Percentiles rank a stretch among this genome's conserved stretches.
Conservation (phyloP, 2,329 filamentous ascomycete genomes). For the Emmonsia crescens region DNA sequence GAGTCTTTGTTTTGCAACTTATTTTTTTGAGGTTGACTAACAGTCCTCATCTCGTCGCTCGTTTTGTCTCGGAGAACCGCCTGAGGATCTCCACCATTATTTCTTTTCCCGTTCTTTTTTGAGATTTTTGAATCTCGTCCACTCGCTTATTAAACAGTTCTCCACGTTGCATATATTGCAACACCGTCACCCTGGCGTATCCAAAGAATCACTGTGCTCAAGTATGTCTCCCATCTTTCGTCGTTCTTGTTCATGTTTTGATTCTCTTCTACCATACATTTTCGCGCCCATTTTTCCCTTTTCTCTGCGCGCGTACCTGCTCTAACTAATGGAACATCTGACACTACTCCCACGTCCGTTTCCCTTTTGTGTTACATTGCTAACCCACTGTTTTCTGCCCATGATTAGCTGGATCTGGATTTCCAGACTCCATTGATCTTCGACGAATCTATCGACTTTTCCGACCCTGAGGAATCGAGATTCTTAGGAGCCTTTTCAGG, state of each 20-base stretch:
- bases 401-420: slow-evolving; percentile 31
- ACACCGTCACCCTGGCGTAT: slow-evolving; percentile 42
- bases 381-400: slow-evolving; percentile 14
- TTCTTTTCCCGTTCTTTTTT: slow-evolving; percentile 21
- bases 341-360: not conserved
- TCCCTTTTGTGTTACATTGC: not conserved
- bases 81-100: slow-evolving; percentile 25
- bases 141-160: slow-evolving; percentile 36
- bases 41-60: slow-evolving; percentile 30
- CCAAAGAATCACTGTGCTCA: slow-evolving; percentile 36
- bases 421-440: slow-evolving; percentile 38
- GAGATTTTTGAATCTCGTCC: slow-evolving; percentile 32
- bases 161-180: slow-evolving; percentile 33
- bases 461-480: slow-evolving; percentile 35
- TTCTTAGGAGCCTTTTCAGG: slow-evolving; percentile 37
- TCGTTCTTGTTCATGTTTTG: slow-evolving; percentile 7
- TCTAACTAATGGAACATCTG: slow-evolving; percentile 9
- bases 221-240: slow-evolving; percentile 24
- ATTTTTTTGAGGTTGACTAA: slow-evolving; percentile 23
- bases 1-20: slow-evolving; percentile 20
- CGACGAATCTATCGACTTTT: slow-evolving; percentile 37
- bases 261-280: slow-evolving; percentile 16
- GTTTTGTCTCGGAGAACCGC: slow-evolving; percentile 33
- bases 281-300: slow-evolving; percentile 4
- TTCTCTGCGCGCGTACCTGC: not conserved